Evolutionary conservation across 1,284 basidiomycete species (phyloP).

Genomic region (Apiotrichum brassicae): DNA sequence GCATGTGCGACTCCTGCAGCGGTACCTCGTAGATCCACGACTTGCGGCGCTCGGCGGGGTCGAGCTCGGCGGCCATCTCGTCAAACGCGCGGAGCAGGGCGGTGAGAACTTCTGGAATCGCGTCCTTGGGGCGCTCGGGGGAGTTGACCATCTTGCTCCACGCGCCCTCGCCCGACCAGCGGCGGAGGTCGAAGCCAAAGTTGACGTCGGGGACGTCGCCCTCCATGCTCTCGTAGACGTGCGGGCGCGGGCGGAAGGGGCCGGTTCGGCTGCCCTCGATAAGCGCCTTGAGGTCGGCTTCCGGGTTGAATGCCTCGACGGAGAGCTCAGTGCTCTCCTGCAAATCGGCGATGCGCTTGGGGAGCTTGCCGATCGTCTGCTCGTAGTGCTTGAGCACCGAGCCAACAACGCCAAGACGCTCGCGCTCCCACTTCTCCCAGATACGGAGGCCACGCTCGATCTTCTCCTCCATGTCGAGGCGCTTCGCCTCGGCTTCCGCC

Average conservation of each 20-base stretch:
- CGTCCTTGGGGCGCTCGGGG: conserved; percentile 51
- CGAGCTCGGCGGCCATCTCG: conserved; percentile 59
- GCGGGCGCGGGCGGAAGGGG: conserved; percentile 72
- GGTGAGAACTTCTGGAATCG: conserved; percentile 67
- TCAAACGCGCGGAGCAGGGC: conserved; percentile 61
- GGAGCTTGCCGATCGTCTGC: conserved; percentile 63
- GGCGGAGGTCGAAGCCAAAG: conserved; percentile 79
- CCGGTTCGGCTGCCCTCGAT: conserved; percentile 86
- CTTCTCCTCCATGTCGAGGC: conserved; percentile 73
- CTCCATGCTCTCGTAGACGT: conserved; percentile 73
- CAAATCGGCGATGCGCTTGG: conserved; percentile 59
- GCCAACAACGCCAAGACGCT: conserved; percentile 73
- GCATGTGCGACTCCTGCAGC: conserved; percentile 68
- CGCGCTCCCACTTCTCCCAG: conserved; percentile 76
- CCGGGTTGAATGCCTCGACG: conserved; percentile 74
- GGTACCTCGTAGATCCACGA: conserved; percentile 88
- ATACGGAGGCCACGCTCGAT: conserved; percentile 72
- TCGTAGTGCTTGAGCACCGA: conserved; percentile 79
- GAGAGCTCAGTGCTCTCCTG: conserved; percentile 65
- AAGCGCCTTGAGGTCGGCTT: conserved; percentile 59
- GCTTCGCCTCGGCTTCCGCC: conserved; percentile 59
- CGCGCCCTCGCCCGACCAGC: conserved; percentile 68
- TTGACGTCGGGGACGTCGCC: conserved; percentile 74
- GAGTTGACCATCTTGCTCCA: conserved; percentile 41
- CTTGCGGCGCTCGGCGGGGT: conserved; percentile 75